phyloP scores from a whole-genome alignment of 441 rosid species.

The Jatropha multifida region DNA sequence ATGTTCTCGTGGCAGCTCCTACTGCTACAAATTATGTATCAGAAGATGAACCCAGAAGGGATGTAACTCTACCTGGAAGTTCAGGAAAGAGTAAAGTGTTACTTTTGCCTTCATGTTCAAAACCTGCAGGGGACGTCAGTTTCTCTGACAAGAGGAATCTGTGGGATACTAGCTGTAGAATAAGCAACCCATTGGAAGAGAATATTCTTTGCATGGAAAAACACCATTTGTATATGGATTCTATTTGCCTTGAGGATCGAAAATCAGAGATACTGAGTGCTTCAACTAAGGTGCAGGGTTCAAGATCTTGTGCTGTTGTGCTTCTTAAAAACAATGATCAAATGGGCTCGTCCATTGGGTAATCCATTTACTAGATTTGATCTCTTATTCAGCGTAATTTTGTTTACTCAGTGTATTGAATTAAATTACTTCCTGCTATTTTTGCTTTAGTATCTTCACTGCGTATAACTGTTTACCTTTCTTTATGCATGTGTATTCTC shows the following conservation, averaged over 20 bases:
- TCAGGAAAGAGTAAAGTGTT: constrained; percentile 26
- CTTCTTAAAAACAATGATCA: constrained; percentile 57
- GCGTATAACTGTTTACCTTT: neutral
- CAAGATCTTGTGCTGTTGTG: constrained; percentile 63
- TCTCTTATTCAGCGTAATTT: neutral
- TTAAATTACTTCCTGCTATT: neutral
- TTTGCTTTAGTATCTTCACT: neutral
- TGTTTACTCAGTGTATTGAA: neutral
- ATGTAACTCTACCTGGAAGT: constrained; percentile 19
- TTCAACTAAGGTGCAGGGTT: constrained; percentile 39
- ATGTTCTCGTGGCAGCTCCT: constrained; percentile 33
- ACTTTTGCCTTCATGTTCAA: constrained; percentile 19
- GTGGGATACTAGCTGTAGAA: constrained; percentile 59
- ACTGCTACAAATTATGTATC: constrained; percentile 16
- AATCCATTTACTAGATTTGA: constrained; percentile 26
- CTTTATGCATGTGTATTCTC: neutral
- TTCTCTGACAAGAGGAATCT: constrained; percentile 33
- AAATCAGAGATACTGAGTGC: constrained; percentile 30
- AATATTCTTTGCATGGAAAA: constrained; percentile 58
- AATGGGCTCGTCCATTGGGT: constrained; percentile 49
- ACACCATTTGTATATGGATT: constrained; percentile 51
- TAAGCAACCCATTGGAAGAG: constrained; percentile 65
- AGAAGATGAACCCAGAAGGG: constrained; percentile 33
- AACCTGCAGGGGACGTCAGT: constrained; percentile 31
- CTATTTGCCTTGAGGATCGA: constrained; percentile 51